Evolutionary conservation across 2,329 filamentous ascomycete species (phyloP).

Genomic region (Fusarium coicis): DNA sequence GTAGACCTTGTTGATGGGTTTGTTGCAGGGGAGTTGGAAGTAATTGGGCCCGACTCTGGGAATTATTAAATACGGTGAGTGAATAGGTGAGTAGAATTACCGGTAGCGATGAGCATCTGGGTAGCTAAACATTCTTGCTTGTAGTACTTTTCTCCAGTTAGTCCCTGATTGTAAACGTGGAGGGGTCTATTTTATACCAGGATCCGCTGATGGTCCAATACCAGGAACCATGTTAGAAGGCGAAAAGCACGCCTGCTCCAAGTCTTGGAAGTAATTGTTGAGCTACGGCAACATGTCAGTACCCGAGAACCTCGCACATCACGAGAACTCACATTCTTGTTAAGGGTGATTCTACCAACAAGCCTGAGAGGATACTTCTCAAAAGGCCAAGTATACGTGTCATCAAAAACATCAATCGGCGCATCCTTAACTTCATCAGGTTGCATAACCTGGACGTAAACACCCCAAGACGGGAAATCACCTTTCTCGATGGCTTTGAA

Average conservation of each 20-base stretch:
- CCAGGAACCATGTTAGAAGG: constrained; percentile 74
- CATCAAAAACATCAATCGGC: constrained; percentile 73
- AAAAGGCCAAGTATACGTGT: constrained; percentile 77
- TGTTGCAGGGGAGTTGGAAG: constrained; percentile 57
- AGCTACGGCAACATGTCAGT: background rate
- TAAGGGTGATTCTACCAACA: constrained; percentile 72
- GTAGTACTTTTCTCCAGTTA: constrained; percentile 53
- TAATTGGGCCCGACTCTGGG: constrained; percentile 65
- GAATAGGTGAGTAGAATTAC: rapidly evolving
- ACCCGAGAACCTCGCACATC: rapidly evolving
- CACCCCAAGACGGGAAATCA: constrained; percentile 71
- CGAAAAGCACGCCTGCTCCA: constrained; percentile 75
- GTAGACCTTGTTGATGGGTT: constrained; percentile 35
- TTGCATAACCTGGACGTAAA: constrained; percentile 71
- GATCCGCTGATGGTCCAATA: constrained; percentile 70
- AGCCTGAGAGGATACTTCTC: constrained; percentile 68
- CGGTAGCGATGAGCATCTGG: constrained; percentile 70
- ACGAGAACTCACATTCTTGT: constrained; percentile 61
- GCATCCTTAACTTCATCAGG: constrained; percentile 71
- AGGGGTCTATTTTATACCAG: constrained; percentile 35
- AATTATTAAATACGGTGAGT: rapidly evolving
- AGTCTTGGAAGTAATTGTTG: constrained; percentile 75
- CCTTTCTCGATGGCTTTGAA: constrained; percentile 65
- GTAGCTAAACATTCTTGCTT: constrained; percentile 70
- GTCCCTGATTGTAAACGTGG: rapidly evolving